Base-by-base conservation (phyloP, 2,329 filamentous ascomycete species). In the Mycosphaerella sp. region DNA sequence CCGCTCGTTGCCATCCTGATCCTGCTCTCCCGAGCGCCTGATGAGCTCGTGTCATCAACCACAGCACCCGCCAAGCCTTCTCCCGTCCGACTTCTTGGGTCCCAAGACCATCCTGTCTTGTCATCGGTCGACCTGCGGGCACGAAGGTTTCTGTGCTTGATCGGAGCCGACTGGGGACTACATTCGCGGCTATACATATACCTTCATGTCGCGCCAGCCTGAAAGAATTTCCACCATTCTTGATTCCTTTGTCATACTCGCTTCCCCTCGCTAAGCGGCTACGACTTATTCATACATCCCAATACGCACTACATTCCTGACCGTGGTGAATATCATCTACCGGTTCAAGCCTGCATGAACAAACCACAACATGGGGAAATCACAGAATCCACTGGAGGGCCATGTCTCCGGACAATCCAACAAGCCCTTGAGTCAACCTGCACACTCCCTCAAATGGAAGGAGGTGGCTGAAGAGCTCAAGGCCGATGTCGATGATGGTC, bases 401-500 rank as follows among this genome's bases (percentile, higher is more conserved):
- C 65, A 67, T 56, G 60, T 67, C 57, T 66, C 65, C 14, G 64
- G 64, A 48, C 63, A 66, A 53, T 58, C 62, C 21, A 78, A 77
- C 60, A 75, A 73, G 57, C 80, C 79, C 36, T 70, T 88, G 39
- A 79, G 80, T 7, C 72, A 74, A 34, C 84, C 84, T 11, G 82
- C 85, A 6, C 85, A 89, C 66, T 74, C 80, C 44, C 73, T 89
- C 47, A 67, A 75, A n/a, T 73, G 73, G 62, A 72, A 76, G 17
- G 69, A 76, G 32, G 76, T 83, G 34, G 70, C 80, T 29, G 72
- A 78, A 51, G 77, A 81, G 57, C 77, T 87, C 50, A 74, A 76
- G 36, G 85, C 84, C 49, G 77, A 86, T 65, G 66, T 83, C 51
- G 85, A 89, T 57, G 83, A 79, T 66, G 87, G 87, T 39, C 74